A percentile compares a stretch with the other conserved stretches of the same genome.
phyloP scores from a whole-genome alignment of 345 rosid species.

The Aquilaria yunnanensis region DNA sequence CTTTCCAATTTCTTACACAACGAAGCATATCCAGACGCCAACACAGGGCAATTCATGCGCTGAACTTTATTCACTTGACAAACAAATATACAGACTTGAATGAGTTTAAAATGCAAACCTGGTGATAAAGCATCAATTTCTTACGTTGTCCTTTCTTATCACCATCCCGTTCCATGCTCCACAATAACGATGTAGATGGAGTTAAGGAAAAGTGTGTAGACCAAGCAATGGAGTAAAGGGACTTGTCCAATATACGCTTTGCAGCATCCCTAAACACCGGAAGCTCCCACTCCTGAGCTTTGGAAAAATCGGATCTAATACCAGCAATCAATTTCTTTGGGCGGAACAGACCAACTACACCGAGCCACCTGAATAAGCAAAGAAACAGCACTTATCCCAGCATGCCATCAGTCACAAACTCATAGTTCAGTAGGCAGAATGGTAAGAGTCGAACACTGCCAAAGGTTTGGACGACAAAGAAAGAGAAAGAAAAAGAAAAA shows the following conservation, averaged over 20 bases:
- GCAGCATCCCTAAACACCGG: constrained; percentile 42
- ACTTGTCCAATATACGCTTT: constrained; percentile 64
- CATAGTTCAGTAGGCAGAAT: background rate
- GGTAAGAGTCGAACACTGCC: background rate
- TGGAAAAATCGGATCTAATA: constrained; percentile 46
- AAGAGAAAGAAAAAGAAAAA: too few relatives aligned
- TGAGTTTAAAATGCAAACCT: constrained; percentile 32
- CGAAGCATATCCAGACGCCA: too few relatives aligned
- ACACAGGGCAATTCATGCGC: too few relatives aligned
- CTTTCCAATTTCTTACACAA: too few relatives aligned
- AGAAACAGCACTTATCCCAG: background rate
- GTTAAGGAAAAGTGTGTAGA: constrained; percentile 53
- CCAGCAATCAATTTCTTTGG: constrained; percentile 66
- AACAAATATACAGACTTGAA: too few relatives aligned
- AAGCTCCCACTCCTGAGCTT: constrained; percentile 45
- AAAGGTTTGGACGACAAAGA: too few relatives aligned
- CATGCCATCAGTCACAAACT: background rate
- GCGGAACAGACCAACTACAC: constrained; percentile 65
- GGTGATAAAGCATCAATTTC: constrained; percentile 62
- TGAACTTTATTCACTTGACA: too few relatives aligned
- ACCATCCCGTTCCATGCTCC: constrained; percentile 52
- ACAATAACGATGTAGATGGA: constrained; percentile 41
- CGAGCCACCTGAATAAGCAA: constrained; percentile 58
- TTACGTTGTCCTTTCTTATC: constrained; percentile 43
- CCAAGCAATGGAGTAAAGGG: constrained; percentile 59